Base-by-base conservation (phyloP, 805 yeast species). In the Ogataea haglerorum region DNA sequence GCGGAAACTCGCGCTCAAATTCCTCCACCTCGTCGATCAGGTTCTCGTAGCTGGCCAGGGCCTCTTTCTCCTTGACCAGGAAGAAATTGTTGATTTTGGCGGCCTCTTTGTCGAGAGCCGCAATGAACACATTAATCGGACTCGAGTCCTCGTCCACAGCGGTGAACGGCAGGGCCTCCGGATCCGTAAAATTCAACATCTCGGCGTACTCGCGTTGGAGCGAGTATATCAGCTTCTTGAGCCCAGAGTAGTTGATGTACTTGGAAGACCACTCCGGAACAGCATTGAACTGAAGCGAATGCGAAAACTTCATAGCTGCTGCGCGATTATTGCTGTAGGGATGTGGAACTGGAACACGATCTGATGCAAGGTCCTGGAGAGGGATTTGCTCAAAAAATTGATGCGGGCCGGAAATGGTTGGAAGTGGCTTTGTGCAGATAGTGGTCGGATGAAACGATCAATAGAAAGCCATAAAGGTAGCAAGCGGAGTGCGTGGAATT, bases 181-280 rank as follows among this genome's bases (percentile, higher is more conserved):
- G 24, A 30, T 59, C 60, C 17, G 46, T 40, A 19, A 47, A 39
- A 23, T 44, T 43, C 53, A 60, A 34, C 46, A 63, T 24, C 54
- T 63, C 45, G 5, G 58, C 60, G 34, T 59, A 46, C 26, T 85
- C 88, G 54, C 90, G 73, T 57, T 93, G 97, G 34, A 91, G 70
- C 13, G 80, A 70, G 61, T 90, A 91, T 21, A 90, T 85, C 30
- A 85, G 73, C 65, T 86, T 87, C 62, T 93, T 91, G 44, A 93
- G 69, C 27, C 85, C 81, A 1, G 95, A 85, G 63, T 91, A 91
- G 40, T 95, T 90, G 42, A 91, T 82, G 63, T 91, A 91, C 60
- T 85, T 80, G 19, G 95, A 81, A 10, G 95, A 78, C 99, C 99
- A 91, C 62, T 93, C 98, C 2, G 99, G 97, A 4, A 93, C 98